A percentile compares a stretch with the other conserved stretches of the same genome.
Conservation (phyloP, 2,329 filamentous ascomycete genomes). For the Penicillium sp. region DNA sequence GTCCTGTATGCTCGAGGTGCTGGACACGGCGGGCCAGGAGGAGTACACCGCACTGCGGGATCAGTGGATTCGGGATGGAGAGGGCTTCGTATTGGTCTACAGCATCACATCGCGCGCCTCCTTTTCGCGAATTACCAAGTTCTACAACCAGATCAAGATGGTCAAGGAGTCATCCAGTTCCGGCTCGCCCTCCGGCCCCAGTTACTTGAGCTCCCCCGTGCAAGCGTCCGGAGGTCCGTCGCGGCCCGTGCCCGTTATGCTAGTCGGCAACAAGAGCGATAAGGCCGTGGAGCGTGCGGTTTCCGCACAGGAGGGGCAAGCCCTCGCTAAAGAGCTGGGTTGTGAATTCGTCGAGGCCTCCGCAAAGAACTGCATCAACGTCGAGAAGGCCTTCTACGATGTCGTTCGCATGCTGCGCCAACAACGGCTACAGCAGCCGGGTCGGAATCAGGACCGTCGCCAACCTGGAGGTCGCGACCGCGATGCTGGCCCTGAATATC, state of each 20-base stretch:
- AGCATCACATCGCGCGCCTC: conserved; percentile 97
- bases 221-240: conserved; percentile 49
- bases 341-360: conserved; percentile 98
- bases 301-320: conserved; percentile 92
- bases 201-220: conserved; percentile 52
- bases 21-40: conserved; percentile 97
- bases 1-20: conserved; percentile 95
- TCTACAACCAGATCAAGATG: conserved; percentile 94
- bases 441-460: conserved; percentile 38
- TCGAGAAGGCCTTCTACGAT: conserved; percentile 98
- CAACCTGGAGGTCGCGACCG: conserved; percentile 38
- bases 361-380: conserved; percentile 97
- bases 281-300: conserved; percentile 94
- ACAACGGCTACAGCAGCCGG: conserved; percentile 64
- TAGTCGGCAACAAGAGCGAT: conserved; percentile 98
- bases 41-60: conserved; percentile 96
- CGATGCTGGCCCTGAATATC: conserved; percentile 40
- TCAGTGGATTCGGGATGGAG: conserved; percentile 97
- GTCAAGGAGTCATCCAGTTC: conserved; percentile 81
- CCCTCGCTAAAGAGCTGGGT: conserved; percentile 84
- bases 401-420: conserved; percentile 87
- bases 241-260: conserved; percentile 86
- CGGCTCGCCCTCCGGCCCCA: conserved; percentile 53
- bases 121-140: conserved; percentile 90
- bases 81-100: conserved; percentile 97